Evolutionary conservation across 306 rosid genomes (phyloP).

Genomic region (Alnus rubra): DNA sequence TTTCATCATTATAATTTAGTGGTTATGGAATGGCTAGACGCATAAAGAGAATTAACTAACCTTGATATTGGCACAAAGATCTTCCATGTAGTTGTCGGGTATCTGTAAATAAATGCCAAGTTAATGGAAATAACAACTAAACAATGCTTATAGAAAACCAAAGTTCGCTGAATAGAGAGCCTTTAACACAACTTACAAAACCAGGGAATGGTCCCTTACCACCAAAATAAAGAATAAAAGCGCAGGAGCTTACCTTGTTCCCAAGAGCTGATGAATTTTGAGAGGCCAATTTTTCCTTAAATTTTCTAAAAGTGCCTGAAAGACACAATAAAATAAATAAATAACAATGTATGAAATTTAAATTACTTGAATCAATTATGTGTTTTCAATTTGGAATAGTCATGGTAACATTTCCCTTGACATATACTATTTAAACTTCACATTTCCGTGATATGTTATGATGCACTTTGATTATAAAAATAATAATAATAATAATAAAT

Average conservation of each 20-base stretch:
- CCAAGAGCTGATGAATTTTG: constrained; percentile 56
- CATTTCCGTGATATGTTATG: background rate
- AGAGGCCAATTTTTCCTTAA: constrained; percentile 66
- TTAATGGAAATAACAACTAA: constrained; percentile 19
- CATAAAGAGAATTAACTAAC: constrained; percentile 33
- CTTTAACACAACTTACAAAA: constrained; percentile 1
- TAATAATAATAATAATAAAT: background rate
- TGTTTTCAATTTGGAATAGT: background rate
- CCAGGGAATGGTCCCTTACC: constrained; percentile 8
- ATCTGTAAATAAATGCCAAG: constrained; percentile 45
- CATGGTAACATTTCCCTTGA: background rate
- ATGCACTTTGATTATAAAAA: background rate
- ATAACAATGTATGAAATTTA: background rate
- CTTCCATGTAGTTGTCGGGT: constrained; percentile 56
- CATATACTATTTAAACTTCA: background rate
- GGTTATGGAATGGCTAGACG: background rate
- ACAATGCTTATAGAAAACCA: background rate
- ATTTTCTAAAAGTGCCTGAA: constrained; percentile 79
- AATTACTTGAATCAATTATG: background rate
- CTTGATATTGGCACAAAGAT: constrained; percentile 70
- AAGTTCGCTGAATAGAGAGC: background rate
- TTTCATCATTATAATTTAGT: background rate
- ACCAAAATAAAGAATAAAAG: constrained; percentile 7
- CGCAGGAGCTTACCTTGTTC: constrained; percentile 50
- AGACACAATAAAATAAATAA: constrained; percentile 20